These are phyloP conservation scores for Podospora conica DNA, from an alignment of 495 filamentous ascomycete genomes.

Conservation along the genomic window DNA sequence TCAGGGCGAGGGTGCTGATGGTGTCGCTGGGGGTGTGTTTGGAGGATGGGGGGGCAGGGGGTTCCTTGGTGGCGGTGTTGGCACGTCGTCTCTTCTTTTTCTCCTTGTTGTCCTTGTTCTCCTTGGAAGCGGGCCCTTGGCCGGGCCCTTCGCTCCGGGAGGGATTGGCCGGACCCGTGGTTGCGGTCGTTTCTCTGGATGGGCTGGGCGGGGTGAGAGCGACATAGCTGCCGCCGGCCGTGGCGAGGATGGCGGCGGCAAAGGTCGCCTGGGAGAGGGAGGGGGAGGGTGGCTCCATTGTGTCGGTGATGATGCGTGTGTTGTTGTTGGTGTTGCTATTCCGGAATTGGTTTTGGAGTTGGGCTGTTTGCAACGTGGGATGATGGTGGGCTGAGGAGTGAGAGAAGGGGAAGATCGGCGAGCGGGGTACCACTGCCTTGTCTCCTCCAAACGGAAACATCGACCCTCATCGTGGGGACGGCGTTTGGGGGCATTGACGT, in stretches of 20 bases:
- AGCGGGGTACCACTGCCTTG: too few relatives aligned
- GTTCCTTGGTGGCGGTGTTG: background rate
- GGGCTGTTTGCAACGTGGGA: background rate
- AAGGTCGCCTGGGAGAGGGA: background rate
- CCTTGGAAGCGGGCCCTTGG: too few relatives aligned
- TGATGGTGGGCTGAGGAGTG: background rate
- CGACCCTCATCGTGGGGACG: too few relatives aligned
- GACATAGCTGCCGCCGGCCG: background rate
- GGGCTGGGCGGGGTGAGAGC: background rate
- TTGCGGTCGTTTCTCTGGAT: background rate
- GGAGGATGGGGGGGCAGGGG: too few relatives aligned
- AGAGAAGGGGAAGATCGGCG: too few relatives aligned
- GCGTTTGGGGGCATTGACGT: background rate
- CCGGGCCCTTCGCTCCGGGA: too few relatives aligned
- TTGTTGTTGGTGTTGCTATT: background rate
- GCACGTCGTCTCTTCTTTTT: too few relatives aligned
- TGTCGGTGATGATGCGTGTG: background rate
- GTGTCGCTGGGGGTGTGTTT: background rate
- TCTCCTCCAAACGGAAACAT: too few relatives aligned
- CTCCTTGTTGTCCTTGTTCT: background rate
- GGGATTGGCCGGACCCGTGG: too few relatives aligned
- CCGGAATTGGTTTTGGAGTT: background rate
- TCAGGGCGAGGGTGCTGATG: background rate
- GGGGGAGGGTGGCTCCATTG: background rate
- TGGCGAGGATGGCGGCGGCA: background rate